Evolutionary conservation across 345 rosid species (phyloP).

Genomic region (Hibiscus trionum): DNA sequence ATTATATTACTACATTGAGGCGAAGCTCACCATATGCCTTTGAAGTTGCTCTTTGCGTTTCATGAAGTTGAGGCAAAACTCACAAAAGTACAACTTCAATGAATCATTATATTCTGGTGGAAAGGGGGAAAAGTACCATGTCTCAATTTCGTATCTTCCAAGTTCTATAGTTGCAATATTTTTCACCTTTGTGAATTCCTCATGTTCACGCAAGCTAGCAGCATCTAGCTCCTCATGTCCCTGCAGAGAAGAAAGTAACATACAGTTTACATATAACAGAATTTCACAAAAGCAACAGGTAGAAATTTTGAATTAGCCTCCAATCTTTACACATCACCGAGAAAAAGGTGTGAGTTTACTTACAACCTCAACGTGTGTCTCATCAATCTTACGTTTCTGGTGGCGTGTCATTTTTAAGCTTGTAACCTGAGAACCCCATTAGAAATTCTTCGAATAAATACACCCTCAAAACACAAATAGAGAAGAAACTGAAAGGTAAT

Average conservation of each 20-base stretch:
- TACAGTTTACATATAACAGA: not conserved
- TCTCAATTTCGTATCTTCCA: slow-evolving; percentile 97
- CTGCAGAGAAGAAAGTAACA: slow-evolving; percentile 22
- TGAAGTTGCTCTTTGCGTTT: slow-evolving; percentile 99
- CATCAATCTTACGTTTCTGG: slow-evolving; percentile 95
- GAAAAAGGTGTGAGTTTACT: not conserved
- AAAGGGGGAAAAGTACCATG: slow-evolving; percentile 99
- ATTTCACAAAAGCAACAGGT: not conserved
- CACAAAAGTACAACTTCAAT: slow-evolving; percentile 94
- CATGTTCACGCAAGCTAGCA: slow-evolving; percentile 97
- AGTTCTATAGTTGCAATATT: slow-evolving; percentile 97
- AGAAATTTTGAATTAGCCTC: not conserved
- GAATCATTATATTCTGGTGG: slow-evolving; percentile 96
- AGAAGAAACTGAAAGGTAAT: not conserved
- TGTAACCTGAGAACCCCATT: slow-evolving; percentile 49
- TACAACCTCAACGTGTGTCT: slow-evolving; percentile 86
- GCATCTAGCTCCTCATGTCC: slow-evolving; percentile 99
- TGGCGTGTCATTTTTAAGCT: slow-evolving; percentile 98
- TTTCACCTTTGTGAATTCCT: slow-evolving; percentile 97
- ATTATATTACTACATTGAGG: not conserved
- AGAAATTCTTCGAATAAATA: not conserved
- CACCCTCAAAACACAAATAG: not conserved
- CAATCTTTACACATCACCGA: not conserved
- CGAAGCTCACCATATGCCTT: slow-evolving; percentile 89
- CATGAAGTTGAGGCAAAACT: slow-evolving; percentile 96